Evolutionary conservation across 1,139 yeast species (phyloP).

Genomic region (Yamadazyma trypodendri): DNA sequence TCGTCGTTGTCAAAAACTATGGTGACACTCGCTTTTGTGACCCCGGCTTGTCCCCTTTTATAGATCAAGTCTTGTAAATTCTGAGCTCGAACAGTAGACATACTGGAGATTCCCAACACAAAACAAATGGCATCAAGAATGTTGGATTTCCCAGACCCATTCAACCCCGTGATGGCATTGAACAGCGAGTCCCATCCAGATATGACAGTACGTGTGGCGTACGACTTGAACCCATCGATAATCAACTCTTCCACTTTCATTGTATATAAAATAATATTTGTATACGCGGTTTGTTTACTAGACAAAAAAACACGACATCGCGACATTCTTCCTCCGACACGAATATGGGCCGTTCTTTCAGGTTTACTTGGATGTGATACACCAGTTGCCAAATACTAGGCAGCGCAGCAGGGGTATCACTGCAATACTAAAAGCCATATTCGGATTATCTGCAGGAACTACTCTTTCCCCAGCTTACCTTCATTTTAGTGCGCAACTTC

Average conservation of each 20-base stretch:
- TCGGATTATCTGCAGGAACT: too few species aligned
- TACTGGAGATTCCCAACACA: conserved; percentile 93
- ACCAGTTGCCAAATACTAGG: too few species aligned
- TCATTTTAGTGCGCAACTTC: too few species aligned
- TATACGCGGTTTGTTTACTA: conserved; percentile 1
- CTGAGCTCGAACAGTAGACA: conserved; percentile 92
- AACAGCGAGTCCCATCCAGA: conserved; percentile 95
- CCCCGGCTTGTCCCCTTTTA: conserved; percentile 97
- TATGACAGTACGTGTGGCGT: conserved; percentile 94
- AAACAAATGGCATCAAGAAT: conserved; percentile 96
- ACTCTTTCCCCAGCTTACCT: too few species aligned
- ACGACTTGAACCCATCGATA: conserved; percentile 96
- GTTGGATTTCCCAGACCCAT: conserved; percentile 96
- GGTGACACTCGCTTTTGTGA: conserved; percentile 94
- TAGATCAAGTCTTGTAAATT: conserved; percentile 91
- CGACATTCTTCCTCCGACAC: too few species aligned
- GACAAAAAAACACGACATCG: neutral
- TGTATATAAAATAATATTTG: neutral
- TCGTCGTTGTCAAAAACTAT: conserved; percentile 90
- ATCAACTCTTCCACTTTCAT: conserved; percentile 96
- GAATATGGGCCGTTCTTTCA: too few species aligned
- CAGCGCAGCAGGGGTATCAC: too few species aligned
- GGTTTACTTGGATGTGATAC: too few species aligned
- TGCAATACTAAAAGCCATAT: too few species aligned
- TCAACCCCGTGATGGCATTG: conserved; percentile 95